These are phyloP conservation scores for Schoenoplectus tabernaemontani DNA, from an alignment of 202 grass and related monocot genomes.

Conservation along the genomic window DNA sequence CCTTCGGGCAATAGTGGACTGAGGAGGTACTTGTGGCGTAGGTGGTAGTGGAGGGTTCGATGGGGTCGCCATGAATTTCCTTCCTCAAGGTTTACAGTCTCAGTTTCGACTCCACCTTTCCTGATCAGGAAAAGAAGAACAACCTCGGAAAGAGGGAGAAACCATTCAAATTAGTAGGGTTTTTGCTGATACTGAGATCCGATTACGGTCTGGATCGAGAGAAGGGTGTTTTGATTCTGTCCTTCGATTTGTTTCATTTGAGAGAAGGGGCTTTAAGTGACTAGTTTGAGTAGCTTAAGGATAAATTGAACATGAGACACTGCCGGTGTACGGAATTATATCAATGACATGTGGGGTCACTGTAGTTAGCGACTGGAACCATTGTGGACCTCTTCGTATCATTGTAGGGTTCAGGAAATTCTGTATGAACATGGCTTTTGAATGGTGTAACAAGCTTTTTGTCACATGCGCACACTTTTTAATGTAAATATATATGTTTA, in stretches of 20 bases:
- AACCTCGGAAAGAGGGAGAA: neutral
- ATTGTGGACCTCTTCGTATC: neutral
- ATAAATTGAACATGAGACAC: neutral
- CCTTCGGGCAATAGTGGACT: constrained; percentile 13
- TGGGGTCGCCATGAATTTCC: constrained; percentile 8
- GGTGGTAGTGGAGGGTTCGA: neutral
- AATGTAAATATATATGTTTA: neutral
- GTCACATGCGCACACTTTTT: neutral
- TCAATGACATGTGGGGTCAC: neutral
- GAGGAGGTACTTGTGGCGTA: constrained; percentile 5
- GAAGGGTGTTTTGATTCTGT: neutral
- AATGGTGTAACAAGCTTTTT: neutral
- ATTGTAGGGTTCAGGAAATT: neutral
- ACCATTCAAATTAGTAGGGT: too few relatives aligned
- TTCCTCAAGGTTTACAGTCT: neutral
- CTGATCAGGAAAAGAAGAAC: neutral
- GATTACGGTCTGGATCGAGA: too few relatives aligned
- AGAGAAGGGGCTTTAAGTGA: constrained; percentile 4
- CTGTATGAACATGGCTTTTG: neutral
- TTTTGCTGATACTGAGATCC: neutral
- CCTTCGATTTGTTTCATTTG: neutral
- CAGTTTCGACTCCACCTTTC: neutral
- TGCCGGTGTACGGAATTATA: neutral
- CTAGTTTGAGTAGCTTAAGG: too few relatives aligned
- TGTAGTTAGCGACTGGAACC: neutral